Evolutionary conservation across 2,329 filamentous ascomycete genomes (phyloP).

Genomic region (Nemania sp.): DNA sequence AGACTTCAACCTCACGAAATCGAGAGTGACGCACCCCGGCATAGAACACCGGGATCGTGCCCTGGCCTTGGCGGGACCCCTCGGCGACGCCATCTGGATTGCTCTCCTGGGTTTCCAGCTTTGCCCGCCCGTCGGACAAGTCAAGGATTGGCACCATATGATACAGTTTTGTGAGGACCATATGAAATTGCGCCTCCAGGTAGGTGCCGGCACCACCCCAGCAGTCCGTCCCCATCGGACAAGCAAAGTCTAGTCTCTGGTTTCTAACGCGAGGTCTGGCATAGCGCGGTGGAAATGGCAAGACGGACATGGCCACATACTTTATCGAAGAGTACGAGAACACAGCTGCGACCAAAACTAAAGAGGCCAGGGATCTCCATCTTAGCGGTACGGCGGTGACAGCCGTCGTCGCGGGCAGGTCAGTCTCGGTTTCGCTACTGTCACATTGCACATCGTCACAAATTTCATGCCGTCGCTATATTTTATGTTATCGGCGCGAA

Average conservation of each 20-base stretch:
- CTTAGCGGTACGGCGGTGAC: conserved; percentile 28
- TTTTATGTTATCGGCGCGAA: neutral
- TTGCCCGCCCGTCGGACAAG: conserved; percentile 16
- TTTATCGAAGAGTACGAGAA: conserved; percentile 30
- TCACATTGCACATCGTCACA: neutral
- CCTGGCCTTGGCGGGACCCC: conserved; percentile 25
- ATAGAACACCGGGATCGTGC: conserved; percentile 28
- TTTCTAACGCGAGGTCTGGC: neutral
- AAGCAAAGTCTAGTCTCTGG: too few relatives aligned
- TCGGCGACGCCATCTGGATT: conserved; percentile 29
- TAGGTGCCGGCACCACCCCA: conserved; percentile 3
- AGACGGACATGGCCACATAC: conserved; percentile 25
- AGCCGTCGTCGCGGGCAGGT: conserved; percentile 33
- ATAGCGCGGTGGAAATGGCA: conserved; percentile 25
- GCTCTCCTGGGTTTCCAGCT: conserved; percentile 28
- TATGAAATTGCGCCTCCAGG: conserved; percentile 22
- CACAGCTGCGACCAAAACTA: conserved; percentile 10
- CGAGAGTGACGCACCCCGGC: conserved; percentile 17
- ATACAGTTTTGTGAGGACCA: conserved; percentile 29
- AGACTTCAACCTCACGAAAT: conserved; percentile 24
- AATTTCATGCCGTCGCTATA: neutral
- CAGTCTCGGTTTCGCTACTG: conserved; percentile 2
- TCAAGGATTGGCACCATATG: conserved; percentile 29
- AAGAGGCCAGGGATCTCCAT: conserved; percentile 22
- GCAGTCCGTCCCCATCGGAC: neutral